A percentile compares a stretch with the other conserved stretches of the same genome.
These are phyloP conservation scores for Ambrosia hybrid DNA, from an alignment of 140 eudicot genomes.

Conservation along the genomic window DNA sequence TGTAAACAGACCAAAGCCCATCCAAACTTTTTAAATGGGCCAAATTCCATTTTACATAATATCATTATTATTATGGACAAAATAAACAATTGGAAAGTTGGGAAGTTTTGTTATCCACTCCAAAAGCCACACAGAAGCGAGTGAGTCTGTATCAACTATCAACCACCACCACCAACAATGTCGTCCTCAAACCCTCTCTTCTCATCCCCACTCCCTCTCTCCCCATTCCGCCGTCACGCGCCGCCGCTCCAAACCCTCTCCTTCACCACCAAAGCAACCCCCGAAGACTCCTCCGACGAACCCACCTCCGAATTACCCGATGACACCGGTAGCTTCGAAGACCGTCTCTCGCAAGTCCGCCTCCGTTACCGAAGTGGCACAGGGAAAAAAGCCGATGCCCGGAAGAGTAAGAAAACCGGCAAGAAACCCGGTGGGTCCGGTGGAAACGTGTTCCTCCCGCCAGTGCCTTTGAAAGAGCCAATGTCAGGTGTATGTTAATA, in stretches of 20 bases:
- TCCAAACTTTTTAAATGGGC: too few relatives aligned
- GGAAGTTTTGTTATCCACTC: too few relatives aligned
- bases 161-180: constrained; percentile 29
- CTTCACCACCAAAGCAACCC: constrained; percentile 49
- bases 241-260: constrained; percentile 37
- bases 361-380: constrained; percentile 64
- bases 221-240: constrained; percentile 42
- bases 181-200: constrained; percentile 50
- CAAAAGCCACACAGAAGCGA: too few relatives aligned
- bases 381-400: constrained; percentile 81
- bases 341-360: constrained; percentile 68
- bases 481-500: constrained; percentile 4
- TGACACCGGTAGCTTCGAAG: constrained; percentile 58
- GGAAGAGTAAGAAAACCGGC: constrained; percentile 62
- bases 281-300: constrained; percentile 39
- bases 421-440: constrained; percentile 48
- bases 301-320: constrained; percentile 38
- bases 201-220: constrained; percentile 41
- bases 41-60: too few relatives aligned
- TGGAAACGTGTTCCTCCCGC: constrained; percentile 58
- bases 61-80: too few relatives aligned
- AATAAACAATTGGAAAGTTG: too few relatives aligned
- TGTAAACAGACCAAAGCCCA: too few relatives aligned
- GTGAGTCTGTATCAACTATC: too few relatives aligned
- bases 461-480: constrained; percentile 79